Evolutionary conservation across 2,329 filamentous ascomycete genomes (phyloP).

Genomic region (Fusarium denticulatum): DNA sequence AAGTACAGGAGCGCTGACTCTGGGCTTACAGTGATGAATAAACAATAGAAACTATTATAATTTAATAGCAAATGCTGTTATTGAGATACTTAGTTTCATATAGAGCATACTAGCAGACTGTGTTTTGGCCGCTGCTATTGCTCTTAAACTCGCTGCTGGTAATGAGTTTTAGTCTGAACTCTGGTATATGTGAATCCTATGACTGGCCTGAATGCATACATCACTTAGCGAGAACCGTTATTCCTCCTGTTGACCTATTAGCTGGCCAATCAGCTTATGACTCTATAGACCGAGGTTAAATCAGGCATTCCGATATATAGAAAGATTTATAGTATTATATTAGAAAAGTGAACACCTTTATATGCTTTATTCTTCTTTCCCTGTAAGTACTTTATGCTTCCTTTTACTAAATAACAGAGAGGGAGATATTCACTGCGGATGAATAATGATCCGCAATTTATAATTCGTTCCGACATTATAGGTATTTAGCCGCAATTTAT

Average conservation of each 20-base stretch:
- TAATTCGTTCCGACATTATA: neutral
- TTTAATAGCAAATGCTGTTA: too few relatives aligned
- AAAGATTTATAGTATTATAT: accelerated
- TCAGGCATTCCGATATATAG: accelerated
- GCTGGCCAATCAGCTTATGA: neutral
- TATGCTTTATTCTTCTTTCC: accelerated
- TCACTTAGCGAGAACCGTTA: neutral
- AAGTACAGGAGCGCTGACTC: too few relatives aligned
- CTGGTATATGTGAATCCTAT: accelerated
- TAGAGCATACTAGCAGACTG: too few relatives aligned
- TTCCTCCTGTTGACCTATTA: neutral
- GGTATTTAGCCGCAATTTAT: neutral
- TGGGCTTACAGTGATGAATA: too few relatives aligned
- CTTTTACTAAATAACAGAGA: neutral
- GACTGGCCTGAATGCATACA: neutral
- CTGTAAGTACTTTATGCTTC: accelerated
- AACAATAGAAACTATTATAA: too few relatives aligned
- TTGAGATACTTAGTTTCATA: too few relatives aligned
- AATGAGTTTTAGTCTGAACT: accelerated
- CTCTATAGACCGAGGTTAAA: accelerated
- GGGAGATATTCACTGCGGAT: neutral
- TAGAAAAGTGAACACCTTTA: too few relatives aligned
- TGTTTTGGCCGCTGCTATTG: accelerated
- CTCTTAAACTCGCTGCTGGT: accelerated
- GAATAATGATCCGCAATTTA: neutral